Evolutionary conservation across 2,329 filamentous ascomycete genomes (phyloP).

Genomic region (Colletotrichum filicis): DNA sequence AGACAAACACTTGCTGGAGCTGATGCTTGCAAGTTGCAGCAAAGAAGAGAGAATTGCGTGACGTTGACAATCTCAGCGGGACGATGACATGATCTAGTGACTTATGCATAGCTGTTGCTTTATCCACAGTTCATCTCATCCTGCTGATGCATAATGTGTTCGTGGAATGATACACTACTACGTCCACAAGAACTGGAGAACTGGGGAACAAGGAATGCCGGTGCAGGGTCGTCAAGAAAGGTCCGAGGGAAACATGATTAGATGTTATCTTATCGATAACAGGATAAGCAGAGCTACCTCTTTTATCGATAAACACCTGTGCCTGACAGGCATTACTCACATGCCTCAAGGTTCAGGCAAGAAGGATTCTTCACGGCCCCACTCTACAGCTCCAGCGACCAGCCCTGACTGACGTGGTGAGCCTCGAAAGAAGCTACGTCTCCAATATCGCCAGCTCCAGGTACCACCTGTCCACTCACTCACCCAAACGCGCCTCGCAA

Average conservation of each 20-base stretch:
- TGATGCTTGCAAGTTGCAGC: neutral
- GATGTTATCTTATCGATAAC: neutral
- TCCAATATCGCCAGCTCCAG: conserved; percentile 27
- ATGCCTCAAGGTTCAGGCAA: conserved; percentile 2
- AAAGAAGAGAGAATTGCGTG: neutral
- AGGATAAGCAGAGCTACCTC: neutral
- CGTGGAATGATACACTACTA: neutral
- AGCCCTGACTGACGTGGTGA: conserved; percentile 30
- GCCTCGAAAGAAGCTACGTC: conserved; percentile 34
- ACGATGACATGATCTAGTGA: neutral
- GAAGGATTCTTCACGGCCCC: neutral
- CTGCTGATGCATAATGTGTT: neutral
- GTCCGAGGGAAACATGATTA: neutral
- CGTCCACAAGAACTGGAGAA: neutral
- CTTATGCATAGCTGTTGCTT: neutral
- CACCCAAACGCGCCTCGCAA: conserved; percentile 22
- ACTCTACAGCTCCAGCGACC: conserved; percentile 15
- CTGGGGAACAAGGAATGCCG: neutral
- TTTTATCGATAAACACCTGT: neutral
- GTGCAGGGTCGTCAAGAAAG: neutral
- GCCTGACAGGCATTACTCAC: neutral
- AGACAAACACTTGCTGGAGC: neutral
- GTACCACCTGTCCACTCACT: conserved; percentile 29
- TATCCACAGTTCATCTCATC: conserved; percentile 14
- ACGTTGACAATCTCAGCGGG: neutral